Evolutionary conservation across 1,284 basidiomycete species (phyloP), one percentile per base, ranked within the genome.

Genomic region (Volvariella volvacea): DNA sequence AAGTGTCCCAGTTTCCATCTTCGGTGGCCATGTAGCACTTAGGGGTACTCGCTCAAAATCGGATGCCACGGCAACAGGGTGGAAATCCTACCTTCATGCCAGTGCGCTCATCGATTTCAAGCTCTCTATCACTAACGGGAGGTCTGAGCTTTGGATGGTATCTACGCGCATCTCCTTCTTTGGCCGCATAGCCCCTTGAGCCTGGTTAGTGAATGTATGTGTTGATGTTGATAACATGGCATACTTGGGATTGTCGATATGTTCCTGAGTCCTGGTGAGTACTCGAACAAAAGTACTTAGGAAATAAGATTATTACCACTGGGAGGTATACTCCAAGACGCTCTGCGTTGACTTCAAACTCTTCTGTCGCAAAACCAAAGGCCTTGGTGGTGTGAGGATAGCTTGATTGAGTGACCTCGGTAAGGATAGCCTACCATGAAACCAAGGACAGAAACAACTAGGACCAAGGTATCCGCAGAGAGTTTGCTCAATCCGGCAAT

Each of bases 311-410:
- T 36, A 45, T 54, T 55, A 74, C 78, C 3, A 78, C 74, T 4
- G 86, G 84, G 3, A 89, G 74, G 62, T 92, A 92, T 17, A 87
- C 85, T 3, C 87, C 87, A n/a, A 92, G 73, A 41, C 88, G 74
- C 45, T 91, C 88, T 34, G 80, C 70, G 8, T 88, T 92, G 22
- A 92, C 81, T 65, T 92, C 75, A 50, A 89, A 92, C 60, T 90
- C 87, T 45, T 73, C 72, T 6, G 81, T 83, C 16, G 79, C 76
- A 54, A 81, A 88, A 7, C 87, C 88, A 53, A 80, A 81, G 1
- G 76, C 76, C 78, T 79, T 50, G 22, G n/a, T n/a, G n/a, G n/a
- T n/a, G n/a, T n/a, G n/a, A n/a, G n/a, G n/a, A n/a, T n/a, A n/a
- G n/a, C n/a, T n/a, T n/a, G n/a, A n/a, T n/a, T n/a, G 12, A 6